phyloP scores from a whole-genome alignment of 2,329 filamentous ascomycete species.

The Alternaria sp. region DNA sequence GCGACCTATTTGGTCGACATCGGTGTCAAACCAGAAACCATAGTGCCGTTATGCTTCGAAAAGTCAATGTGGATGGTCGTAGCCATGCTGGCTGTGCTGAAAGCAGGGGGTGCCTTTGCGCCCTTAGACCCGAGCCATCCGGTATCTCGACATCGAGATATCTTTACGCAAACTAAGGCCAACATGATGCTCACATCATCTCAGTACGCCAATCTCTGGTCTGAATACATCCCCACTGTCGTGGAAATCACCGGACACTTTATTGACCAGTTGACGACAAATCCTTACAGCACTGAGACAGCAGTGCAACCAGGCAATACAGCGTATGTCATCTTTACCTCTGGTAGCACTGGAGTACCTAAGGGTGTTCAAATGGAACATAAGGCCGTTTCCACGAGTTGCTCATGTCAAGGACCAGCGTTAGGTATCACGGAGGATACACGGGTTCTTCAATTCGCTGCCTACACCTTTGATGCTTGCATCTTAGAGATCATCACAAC shows the following conservation, averaged over 20 bases:
- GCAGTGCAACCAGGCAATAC: neutral
- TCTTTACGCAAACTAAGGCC: neutral
- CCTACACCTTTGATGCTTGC: slow-evolving; percentile 48
- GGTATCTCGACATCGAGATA: neutral
- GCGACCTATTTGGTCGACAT: slow-evolving; percentile 16
- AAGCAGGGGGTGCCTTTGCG: slow-evolving; percentile 44
- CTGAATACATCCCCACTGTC: too few relatives aligned
- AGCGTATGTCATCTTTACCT: slow-evolving; percentile 65
- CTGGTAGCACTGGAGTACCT: slow-evolving; percentile 53
- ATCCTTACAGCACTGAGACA: too few relatives aligned
- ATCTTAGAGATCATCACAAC: neutral
- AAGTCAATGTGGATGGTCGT: slow-evolving; percentile 39
- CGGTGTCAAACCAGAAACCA: slow-evolving; percentile 16
- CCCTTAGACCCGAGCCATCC: slow-evolving; percentile 43
- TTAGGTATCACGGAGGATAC: neutral
- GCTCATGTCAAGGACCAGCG: neutral
- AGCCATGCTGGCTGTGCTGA: slow-evolving; percentile 54
- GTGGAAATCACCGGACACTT: too few relatives aligned
- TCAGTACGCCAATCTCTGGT: too few relatives aligned
- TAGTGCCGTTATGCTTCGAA: slow-evolving; percentile 40
- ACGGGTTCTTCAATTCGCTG: slow-evolving; percentile 18
- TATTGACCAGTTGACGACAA: too few relatives aligned
- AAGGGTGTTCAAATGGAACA: slow-evolving; percentile 70
- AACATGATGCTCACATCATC: neutral
- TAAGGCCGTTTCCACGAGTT: slow-evolving; percentile 53